Conservation (phyloP, 257 asterid species). For the Coffea eugenioides region DNA sequence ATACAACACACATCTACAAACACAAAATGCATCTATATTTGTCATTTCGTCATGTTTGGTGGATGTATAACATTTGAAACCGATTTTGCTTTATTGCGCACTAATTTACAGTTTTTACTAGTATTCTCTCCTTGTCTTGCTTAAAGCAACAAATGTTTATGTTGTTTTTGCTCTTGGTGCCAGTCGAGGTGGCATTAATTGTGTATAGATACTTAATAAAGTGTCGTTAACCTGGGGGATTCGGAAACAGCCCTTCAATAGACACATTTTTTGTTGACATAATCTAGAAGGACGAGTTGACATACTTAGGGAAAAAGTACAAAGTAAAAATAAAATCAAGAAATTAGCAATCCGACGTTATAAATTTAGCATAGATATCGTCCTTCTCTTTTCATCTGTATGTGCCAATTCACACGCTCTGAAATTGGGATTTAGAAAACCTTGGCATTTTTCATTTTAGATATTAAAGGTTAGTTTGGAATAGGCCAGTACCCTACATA, state of each 20-base stretch:
- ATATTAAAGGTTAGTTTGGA: neutral
- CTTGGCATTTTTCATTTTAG: conserved; percentile 5
- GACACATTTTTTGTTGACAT: neutral
- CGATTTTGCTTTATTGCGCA: too few species aligned
- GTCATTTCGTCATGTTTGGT: too few species aligned
- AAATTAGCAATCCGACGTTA: neutral
- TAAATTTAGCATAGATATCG: neutral
- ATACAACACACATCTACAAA: too few species aligned
- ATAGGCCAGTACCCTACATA: neutral
- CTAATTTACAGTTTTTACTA: too few species aligned
- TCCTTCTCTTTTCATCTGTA: neutral
- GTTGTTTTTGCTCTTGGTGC: neutral
- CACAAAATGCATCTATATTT: too few species aligned
- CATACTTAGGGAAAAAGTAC: neutral
- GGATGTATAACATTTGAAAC: too few species aligned
- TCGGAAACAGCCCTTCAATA: neutral
- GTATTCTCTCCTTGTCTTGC: neutral
- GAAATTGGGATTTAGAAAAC: neutral
- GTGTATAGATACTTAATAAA: too few species aligned
- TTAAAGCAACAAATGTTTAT: neutral
- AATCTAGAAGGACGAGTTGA: neutral
- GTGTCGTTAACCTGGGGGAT: neutral
- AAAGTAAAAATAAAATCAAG: neutral
- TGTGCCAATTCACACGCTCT: conserved; percentile 20
- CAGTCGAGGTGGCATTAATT: neutral